Percentiles rank a stretch among this genome's conserved stretches.
These are phyloP conservation scores for Tulasnella sp. DNA, from an alignment of 768 basidiomycete genomes.

Conservation along the genomic window DNA sequence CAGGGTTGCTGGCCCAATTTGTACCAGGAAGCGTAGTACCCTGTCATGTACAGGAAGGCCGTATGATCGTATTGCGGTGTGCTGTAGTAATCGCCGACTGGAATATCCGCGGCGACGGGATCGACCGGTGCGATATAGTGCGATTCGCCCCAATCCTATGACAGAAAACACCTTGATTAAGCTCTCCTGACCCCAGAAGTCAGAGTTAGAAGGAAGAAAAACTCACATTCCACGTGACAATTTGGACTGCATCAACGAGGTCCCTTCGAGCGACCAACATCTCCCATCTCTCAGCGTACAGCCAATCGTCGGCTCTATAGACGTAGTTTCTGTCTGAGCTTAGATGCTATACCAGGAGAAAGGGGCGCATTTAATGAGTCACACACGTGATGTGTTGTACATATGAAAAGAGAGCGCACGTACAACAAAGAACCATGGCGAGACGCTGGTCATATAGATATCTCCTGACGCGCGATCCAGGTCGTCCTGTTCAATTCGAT, in stretches of 20 bases:
- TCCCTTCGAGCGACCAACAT: slow-evolving; percentile 43
- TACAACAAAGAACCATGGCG: slow-evolving; percentile 61
- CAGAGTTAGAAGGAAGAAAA: slow-evolving; percentile 17
- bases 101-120: slow-evolving; percentile 45
- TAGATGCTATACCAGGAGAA: slow-evolving; percentile 48
- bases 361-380: no score
- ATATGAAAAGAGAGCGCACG: background rate
- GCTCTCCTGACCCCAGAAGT: background rate
- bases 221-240: slow-evolving; percentile 52
- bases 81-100: slow-evolving; percentile 59
- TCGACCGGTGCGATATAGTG: slow-evolving; percentile 47
- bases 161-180: background rate
- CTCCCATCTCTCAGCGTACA: slow-evolving; percentile 55
- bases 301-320: slow-evolving; percentile 50
- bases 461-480: slow-evolving; percentile 25
- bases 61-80: slow-evolving; percentile 40
- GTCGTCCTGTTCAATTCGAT: background rate
- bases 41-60: slow-evolving; percentile 14
- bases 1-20: slow-evolving; percentile 52
- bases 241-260: slow-evolving; percentile 38
- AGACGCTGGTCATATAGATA: slow-evolving; percentile 36
- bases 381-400: background rate
- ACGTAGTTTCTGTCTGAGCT: slow-evolving; percentile 43
- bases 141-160: slow-evolving; percentile 54
- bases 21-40: slow-evolving; percentile 45